Evolutionary conservation across 352 stramenopile species (phyloP).

Genomic region (Pythium biforme): DNA sequence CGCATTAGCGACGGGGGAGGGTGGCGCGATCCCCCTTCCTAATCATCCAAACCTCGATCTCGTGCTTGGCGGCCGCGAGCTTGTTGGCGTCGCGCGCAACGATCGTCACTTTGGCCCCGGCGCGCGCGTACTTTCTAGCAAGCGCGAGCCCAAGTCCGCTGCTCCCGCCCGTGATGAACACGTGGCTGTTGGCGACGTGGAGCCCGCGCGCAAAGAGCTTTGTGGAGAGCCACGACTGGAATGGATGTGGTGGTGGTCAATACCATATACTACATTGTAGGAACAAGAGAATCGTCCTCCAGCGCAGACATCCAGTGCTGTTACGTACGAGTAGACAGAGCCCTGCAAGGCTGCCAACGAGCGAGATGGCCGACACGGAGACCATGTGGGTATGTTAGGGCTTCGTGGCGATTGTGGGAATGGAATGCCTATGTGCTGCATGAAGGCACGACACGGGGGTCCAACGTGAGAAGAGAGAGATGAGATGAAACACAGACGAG

Average conservation of each 20-base stretch:
- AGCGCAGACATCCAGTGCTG: no score
- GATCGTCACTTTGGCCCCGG: constrained; percentile 49
- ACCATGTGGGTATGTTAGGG: background rate
- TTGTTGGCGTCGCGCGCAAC: constrained; percentile 33
- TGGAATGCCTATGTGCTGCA: no score
- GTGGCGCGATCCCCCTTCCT: no score
- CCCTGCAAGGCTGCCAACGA: constrained; percentile 18
- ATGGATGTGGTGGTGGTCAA: background rate
- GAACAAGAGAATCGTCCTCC: no score
- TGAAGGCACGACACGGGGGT: no score
- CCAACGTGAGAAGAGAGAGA: no score
- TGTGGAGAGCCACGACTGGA: constrained; percentile 55
- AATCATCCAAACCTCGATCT: constrained; percentile 29
- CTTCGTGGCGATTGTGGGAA: background rate
- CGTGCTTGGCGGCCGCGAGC: constrained; percentile 35
- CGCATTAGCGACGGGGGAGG: no score
- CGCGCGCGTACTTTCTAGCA: constrained; percentile 49
- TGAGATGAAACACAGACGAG: no score
- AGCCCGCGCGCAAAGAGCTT: constrained; percentile 40
- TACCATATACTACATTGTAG: background rate
- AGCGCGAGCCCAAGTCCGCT: constrained; percentile 52
- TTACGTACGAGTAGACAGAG: constrained; percentile 42
- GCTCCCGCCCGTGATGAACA: constrained; percentile 47
- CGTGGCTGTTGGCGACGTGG: constrained; percentile 44
- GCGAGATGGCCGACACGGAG: background rate